Evolutionary conservation across 139 green algal species (phyloP).

Genomic region (Yamagishiella unicocca): DNA sequence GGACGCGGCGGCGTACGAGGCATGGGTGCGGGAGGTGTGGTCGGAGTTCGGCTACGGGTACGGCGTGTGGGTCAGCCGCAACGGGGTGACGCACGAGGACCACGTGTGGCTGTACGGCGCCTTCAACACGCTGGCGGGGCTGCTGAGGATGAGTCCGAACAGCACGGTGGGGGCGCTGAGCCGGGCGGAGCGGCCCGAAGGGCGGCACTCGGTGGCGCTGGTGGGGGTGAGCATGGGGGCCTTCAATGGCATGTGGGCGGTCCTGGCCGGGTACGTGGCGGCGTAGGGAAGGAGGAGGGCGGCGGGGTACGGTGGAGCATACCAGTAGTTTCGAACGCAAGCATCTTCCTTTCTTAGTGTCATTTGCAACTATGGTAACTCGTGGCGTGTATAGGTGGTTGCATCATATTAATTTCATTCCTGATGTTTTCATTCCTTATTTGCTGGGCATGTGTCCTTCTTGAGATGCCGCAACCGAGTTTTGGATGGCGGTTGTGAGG

Average conservation of each 20-base stretch:
- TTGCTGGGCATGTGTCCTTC: too few species aligned
- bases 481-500: too few species aligned
- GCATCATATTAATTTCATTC: too few species aligned
- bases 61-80: background rate
- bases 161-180: background rate
- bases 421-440: too few species aligned
- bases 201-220: background rate
- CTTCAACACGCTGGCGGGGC: background rate
- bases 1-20: background rate
- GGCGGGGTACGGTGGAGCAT: too few species aligned
- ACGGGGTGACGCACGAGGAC: background rate
- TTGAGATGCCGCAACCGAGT: too few species aligned
- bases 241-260: background rate
- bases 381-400: too few species aligned
- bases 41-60: background rate
- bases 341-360: too few species aligned
- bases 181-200: background rate
- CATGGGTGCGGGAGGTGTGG: background rate
- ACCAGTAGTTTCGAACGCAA: too few species aligned
- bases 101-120: background rate
- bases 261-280: conserved; percentile 3
- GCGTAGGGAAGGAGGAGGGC: background rate
- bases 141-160: background rate
- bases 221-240: background rate
- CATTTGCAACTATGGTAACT: too few species aligned